Evolutionary conservation across 2,329 filamentous ascomycete species (phyloP), one percentile per base, ranked within the genome.

Genomic region (Monilinia fructigena): DNA sequence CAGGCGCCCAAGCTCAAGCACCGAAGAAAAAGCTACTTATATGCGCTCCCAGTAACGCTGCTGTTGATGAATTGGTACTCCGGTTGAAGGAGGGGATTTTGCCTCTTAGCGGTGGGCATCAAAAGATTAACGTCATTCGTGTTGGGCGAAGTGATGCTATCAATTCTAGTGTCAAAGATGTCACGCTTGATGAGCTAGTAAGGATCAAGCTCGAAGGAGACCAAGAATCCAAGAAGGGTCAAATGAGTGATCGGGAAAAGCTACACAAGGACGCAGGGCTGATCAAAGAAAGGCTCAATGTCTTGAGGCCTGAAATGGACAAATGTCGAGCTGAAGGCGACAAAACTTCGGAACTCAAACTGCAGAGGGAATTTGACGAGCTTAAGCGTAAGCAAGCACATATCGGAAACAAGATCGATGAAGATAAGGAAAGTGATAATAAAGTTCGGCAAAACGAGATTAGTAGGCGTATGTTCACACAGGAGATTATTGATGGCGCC

Each of bases 1-100:
- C 72, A 71, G 71, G 76, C 67, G 73, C 71, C 69, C 77, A 75
- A 72, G 76, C 74, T 68, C 56, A 65, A 52, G 53, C 47, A 11
- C 73, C 70, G 23, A 81, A 85, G 2, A 97, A 96, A 79, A 99
- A 98, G 77, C 82, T 99, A 35, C 84, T 99, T 35, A 92, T 99
- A 31, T 99, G 95, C 75, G 95, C 95, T n/a, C 95, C 95, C 18
- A 98, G 93, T 82, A 99, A 99, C 77, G 95, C 95, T 8, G 95
- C 95, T 42, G 95, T 99, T 7, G 95, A 99, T 76, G 95, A 99
- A 77, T 77, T 99, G 69, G 95, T 99, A 23, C 88, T 97, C 77
- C 89, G 95, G 80, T 85, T 99, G 74, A 98, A 96, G 78, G 82
- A 86, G 63, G 95, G 95, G 5, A 85, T 99, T 63, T 94, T 89